Evolutionary conservation across 345 rosid genomes (phyloP).

Genomic region (Aquilaria sinensis): DNA sequence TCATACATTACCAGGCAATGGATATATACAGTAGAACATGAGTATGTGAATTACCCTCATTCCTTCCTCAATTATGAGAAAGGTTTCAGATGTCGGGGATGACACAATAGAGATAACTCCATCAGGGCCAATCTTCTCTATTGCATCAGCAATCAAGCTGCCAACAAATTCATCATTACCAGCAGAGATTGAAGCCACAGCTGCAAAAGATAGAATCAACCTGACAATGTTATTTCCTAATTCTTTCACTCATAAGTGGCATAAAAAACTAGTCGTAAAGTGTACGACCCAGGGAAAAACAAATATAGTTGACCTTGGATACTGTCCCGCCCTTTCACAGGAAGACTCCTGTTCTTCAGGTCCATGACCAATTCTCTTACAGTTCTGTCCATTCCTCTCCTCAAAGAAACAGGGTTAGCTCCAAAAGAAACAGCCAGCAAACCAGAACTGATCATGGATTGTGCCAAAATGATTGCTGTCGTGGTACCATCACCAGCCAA

Average conservation of each 20-base stretch:
- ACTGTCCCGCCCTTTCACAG: slow-evolving; percentile 56
- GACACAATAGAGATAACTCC: slow-evolving; percentile 78
- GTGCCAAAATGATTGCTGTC: slow-evolving; percentile 77
- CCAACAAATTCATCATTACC: slow-evolving; percentile 81
- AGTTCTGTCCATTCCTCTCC: slow-evolving; percentile 61
- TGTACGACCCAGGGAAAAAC: neutral
- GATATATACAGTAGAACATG: no score
- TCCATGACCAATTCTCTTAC: slow-evolving; percentile 46
- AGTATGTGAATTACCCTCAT: slow-evolving; percentile 47
- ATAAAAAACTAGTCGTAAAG: no score
- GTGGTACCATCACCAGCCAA: slow-evolving; percentile 94
- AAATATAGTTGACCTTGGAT: slow-evolving; percentile 45
- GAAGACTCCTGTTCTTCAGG: slow-evolving; percentile 44
- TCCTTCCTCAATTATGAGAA: slow-evolving; percentile 75
- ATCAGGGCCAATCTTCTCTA: slow-evolving; percentile 77
- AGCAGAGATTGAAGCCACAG: slow-evolving; percentile 88
- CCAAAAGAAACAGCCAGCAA: slow-evolving; percentile 69
- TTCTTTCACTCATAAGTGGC: neutral
- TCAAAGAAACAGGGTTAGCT: slow-evolving; percentile 71
- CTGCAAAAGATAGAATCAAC: slow-evolving; percentile 31
- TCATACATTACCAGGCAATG: no score
- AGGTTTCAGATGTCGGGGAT: slow-evolving; percentile 68
- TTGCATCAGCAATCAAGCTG: slow-evolving; percentile 60
- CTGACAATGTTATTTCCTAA: neutral
- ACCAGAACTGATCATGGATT: slow-evolving; percentile 70